A percentile compares a stretch with the other conserved stretches of the same genome.
Conservation (phyloP, 495 filamentous ascomycete species). For the Podospora bellae-mahoneyi region DNA sequence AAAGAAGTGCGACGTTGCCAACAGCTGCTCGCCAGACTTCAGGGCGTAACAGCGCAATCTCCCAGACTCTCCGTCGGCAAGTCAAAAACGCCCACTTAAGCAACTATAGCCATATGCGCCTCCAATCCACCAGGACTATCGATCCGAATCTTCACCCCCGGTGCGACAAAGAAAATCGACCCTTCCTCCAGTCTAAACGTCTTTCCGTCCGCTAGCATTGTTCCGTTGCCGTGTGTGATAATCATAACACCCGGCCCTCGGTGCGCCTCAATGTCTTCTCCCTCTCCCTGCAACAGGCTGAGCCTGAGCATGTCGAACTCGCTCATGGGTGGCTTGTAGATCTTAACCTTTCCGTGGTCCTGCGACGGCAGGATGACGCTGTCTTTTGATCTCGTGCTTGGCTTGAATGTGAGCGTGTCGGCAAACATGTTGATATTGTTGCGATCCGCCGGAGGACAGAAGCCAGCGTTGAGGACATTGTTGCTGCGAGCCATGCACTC, state of each 20-base stretch:
- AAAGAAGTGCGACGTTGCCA: neutral
- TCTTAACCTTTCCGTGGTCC: slow-evolving; percentile 53
- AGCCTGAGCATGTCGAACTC: slow-evolving; percentile 70
- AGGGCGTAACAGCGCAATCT: neutral
- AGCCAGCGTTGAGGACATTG: slow-evolving; percentile 73
- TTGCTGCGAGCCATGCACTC: slow-evolving; percentile 84
- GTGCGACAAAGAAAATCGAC: slow-evolving; percentile 65
- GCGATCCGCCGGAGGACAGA: slow-evolving; percentile 63
- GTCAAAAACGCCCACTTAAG: neutral
- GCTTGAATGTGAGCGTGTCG: slow-evolving; percentile 55
- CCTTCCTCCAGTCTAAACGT: slow-evolving; percentile 58
- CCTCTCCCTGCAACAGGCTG: slow-evolving; percentile 53
- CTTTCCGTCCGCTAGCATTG: slow-evolving; percentile 54
- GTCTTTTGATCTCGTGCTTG: slow-evolving; percentile 48
- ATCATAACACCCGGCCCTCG: slow-evolving; percentile 65
- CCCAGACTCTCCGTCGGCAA: neutral
- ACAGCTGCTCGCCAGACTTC: neutral
- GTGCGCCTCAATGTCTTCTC: slow-evolving; percentile 54
- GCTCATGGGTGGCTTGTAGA: slow-evolving; percentile 64
- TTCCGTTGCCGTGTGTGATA: slow-evolving; percentile 59
- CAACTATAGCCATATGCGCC: slow-evolving; percentile 49
- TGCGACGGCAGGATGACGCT: slow-evolving; percentile 51
- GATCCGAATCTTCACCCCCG: slow-evolving; percentile 52
- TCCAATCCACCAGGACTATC: slow-evolving; percentile 50
- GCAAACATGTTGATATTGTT: slow-evolving; percentile 62